phyloP scores from a whole-genome alignment of 2,329 filamentous ascomycete species.

The Aspergillus eucalypticola region DNA sequence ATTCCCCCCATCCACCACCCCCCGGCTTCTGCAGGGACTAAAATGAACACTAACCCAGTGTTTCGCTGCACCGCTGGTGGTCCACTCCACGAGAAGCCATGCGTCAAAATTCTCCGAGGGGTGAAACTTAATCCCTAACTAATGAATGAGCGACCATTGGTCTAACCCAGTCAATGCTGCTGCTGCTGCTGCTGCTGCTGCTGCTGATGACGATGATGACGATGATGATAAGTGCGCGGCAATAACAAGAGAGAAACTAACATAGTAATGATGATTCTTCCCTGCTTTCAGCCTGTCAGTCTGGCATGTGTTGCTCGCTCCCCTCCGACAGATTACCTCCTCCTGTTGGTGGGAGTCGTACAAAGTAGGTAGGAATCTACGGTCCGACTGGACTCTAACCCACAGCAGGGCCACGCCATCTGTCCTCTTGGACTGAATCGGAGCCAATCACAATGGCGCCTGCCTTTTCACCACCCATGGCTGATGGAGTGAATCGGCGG shows the following conservation, averaged over 20 bases:
- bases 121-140: background rate
- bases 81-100: constrained; percentile 1
- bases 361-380: background rate
- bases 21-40: constrained; percentile 3
- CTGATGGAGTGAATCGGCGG: background rate
- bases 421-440: background rate
- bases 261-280: background rate
- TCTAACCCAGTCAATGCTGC: background rate
- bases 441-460: background rate
- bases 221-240: too few relatives aligned
- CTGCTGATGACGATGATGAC: too few relatives aligned
- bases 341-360: background rate
- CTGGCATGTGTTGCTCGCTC: background rate
- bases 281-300: background rate
- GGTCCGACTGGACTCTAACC: background rate
- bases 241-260: too few relatives aligned
- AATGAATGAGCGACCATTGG: background rate
- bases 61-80: background rate
- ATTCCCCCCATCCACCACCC: background rate
- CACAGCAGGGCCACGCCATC: background rate
- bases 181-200: too few relatives aligned
- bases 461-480: background rate
- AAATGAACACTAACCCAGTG: background rate
- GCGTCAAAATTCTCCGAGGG: constrained; percentile 7
- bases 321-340: background rate